Conservation (phyloP, 148 eudicot species). For the Cornus controversa region DNA sequence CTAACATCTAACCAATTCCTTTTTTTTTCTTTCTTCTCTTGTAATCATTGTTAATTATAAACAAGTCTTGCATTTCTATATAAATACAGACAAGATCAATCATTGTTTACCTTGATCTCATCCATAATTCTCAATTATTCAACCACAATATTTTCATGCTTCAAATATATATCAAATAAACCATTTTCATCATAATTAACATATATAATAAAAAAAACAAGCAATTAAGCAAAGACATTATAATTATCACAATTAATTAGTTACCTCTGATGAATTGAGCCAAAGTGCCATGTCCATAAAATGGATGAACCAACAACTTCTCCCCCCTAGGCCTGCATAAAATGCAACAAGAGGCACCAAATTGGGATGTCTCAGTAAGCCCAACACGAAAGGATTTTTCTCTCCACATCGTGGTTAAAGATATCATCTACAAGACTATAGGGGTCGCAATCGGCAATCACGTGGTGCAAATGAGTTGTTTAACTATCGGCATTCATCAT, state of each 20-base stretch:
- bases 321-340: slow-evolving; percentile 86
- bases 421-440: no score
- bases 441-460: no score
- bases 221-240: neutral
- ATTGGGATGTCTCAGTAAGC: slow-evolving; percentile 68
- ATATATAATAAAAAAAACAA: no score
- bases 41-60: neutral
- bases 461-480: no score
- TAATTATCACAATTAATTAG: no score
- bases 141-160: neutral
- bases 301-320: slow-evolving; percentile 87
- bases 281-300: slow-evolving; percentile 52
- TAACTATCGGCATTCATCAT: no score
- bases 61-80: neutral
- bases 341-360: slow-evolving; percentile 80
- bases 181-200: no score
- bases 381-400: no score
- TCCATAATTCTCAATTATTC: neutral
- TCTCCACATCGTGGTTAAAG: no score
- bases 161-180: no score
- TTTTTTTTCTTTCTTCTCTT: neutral
- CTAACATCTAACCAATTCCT: neutral
- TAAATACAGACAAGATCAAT: neutral
- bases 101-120: neutral
- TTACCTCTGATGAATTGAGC: slow-evolving; percentile 79